These are phyloP conservation scores for Zea luxurians DNA, from an alignment of 176 grass and related monocot genomes.

Conservation along the genomic window DNA sequence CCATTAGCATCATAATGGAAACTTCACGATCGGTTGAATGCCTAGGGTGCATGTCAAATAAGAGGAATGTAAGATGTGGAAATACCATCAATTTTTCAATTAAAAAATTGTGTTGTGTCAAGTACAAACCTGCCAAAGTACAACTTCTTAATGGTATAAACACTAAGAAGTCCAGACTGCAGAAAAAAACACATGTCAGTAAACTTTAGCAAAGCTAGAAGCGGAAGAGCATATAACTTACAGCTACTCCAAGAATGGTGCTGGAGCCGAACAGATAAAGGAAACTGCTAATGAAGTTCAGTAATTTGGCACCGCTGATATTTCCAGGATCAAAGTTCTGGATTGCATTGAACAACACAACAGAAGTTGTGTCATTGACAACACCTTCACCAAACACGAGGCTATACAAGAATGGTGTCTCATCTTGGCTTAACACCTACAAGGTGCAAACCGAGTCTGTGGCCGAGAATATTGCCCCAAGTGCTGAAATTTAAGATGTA, in stretches of 20 bases:
- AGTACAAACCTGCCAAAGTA: too few relatives aligned
- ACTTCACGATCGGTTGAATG: too few relatives aligned
- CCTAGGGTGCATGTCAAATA: too few relatives aligned
- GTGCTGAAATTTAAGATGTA: constrained; percentile 50
- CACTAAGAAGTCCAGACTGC: too few relatives aligned
- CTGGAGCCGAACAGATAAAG: constrained; percentile 68
- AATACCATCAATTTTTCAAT: too few relatives aligned
- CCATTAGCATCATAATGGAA: too few relatives aligned
- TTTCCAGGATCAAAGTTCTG: constrained; percentile 64
- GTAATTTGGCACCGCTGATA: constrained; percentile 44
- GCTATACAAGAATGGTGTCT: constrained; percentile 92
- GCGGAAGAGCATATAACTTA: constrained; percentile 52
- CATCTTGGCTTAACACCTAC: constrained; percentile 91
- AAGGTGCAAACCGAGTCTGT: constrained; percentile 97
- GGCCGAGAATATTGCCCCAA: constrained; percentile 94
- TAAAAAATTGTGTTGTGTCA: too few relatives aligned
- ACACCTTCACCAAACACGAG: constrained; percentile 97
- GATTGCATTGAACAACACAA: constrained; percentile 93
- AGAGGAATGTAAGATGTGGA: too few relatives aligned
- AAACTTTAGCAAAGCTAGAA: too few relatives aligned
- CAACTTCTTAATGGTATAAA: too few relatives aligned
- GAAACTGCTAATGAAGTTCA: constrained; percentile 67
- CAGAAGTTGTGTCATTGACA: constrained; percentile 94
- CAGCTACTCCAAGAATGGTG: constrained; percentile 82
- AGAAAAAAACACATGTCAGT: too few relatives aligned